phyloP scores from a whole-genome alignment of 331 rosid genomes.

The Rhamnella rubrinervis region DNA sequence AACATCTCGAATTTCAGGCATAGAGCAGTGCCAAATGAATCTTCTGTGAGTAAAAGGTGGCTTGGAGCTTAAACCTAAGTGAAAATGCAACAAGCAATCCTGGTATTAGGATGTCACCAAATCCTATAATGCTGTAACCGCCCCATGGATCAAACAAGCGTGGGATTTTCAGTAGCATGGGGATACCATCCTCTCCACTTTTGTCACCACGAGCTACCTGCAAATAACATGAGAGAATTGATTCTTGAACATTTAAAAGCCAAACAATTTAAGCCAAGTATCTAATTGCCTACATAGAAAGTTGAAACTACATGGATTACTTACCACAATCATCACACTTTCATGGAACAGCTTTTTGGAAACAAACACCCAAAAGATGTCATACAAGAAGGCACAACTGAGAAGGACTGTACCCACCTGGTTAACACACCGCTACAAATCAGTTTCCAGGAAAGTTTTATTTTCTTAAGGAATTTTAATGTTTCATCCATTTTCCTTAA shows the following conservation, averaged over 20 bases:
- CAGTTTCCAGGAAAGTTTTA: constrained; percentile 19
- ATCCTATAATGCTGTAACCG: constrained; percentile 97
- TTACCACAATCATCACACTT: constrained; percentile 99
- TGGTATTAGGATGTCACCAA: constrained; percentile 95
- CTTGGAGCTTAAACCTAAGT: constrained; percentile 60
- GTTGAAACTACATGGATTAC: constrained; percentile 30
- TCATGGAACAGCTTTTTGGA: constrained; percentile 79
- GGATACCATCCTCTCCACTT: constrained; percentile 96
- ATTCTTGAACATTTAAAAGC: background rate
- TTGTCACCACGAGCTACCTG: constrained; percentile 95
- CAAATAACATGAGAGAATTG: background rate
- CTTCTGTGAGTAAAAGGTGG: constrained; percentile 17
- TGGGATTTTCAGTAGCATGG: constrained; percentile 93
- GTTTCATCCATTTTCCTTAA: constrained; percentile 1
- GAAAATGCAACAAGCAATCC: constrained; percentile 90
- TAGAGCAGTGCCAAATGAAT: background rate
- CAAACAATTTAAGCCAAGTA: constrained; percentile 4
- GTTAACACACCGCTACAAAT: constrained; percentile 27
- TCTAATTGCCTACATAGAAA: constrained; percentile 3
- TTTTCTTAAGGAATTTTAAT: background rate
- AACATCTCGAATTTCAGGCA: constrained; percentile 3
- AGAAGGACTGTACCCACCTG: constrained; percentile 98
- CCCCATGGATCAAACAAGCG: constrained; percentile 99
- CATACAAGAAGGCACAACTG: constrained; percentile 85
- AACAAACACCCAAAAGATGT: constrained; percentile 94